phyloP scores from a whole-genome alignment of 2,329 filamentous ascomycete species.

The Fusarium foetens region DNA sequence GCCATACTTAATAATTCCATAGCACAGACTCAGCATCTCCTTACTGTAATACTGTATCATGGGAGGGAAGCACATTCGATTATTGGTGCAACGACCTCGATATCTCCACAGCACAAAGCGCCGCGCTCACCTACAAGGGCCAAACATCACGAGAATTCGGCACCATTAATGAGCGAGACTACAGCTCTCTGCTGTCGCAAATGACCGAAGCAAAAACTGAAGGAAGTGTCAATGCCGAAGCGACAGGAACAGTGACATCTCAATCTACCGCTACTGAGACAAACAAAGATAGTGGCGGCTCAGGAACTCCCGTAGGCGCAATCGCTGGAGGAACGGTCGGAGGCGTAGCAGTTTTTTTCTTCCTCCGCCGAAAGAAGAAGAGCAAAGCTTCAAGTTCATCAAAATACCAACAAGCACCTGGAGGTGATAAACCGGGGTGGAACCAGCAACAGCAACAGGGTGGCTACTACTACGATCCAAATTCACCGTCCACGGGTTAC shows the following conservation, averaged over 20 bases:
- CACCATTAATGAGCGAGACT: constrained; percentile 7
- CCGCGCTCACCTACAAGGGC: constrained; percentile 13
- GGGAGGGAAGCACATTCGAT: constrained; percentile 5
- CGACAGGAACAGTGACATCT: not conserved
- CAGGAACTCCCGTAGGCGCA: constrained; percentile 4
- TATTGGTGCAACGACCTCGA: constrained; percentile 27
- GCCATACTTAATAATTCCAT: not conserved
- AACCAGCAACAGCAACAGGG: constrained; percentile 11
- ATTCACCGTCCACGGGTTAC: not conserved
- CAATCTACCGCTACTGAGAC: not conserved
- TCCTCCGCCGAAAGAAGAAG: constrained; percentile 14
- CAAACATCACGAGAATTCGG: not conserved
- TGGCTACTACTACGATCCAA: constrained; percentile 4
- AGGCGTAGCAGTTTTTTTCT: constrained; percentile 1
- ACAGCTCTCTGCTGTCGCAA: not conserved
- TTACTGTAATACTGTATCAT: constrained; percentile 21
- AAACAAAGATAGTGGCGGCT: not conserved
- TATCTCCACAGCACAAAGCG: constrained; percentile 17
- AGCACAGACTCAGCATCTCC: constrained; percentile 5
- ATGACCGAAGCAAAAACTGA: not conserved
- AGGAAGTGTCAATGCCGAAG: not conserved
- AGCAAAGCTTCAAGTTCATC: not conserved
- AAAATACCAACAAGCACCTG: not conserved
- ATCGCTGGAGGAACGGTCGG: constrained; percentile 24
- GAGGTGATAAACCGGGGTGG: not conserved